These are phyloP conservation scores for Pyrenophora graminea DNA, from an alignment of 2,329 filamentous ascomycete species.

Conservation along the genomic window DNA sequence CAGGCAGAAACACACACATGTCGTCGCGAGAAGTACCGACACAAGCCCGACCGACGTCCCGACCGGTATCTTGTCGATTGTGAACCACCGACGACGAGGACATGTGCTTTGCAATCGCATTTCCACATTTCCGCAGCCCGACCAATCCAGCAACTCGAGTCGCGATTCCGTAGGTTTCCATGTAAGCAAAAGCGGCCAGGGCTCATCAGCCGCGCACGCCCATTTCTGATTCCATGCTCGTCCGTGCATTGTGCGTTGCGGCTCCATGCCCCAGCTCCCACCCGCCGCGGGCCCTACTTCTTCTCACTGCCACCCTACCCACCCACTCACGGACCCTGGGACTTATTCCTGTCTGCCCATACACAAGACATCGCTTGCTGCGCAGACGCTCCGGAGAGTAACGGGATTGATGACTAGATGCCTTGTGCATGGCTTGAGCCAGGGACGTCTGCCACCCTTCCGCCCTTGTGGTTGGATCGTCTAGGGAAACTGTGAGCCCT, in stretches of 20 bases:
- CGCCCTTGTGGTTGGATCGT: slow-evolving; percentile 21
- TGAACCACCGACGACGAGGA: background rate
- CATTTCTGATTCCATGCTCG: background rate
- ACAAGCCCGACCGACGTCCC: too few relatives aligned
- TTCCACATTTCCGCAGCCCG: background rate
- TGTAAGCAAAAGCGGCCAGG: slow-evolving; percentile 7
- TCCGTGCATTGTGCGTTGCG: slow-evolving; percentile 21
- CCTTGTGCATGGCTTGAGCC: slow-evolving; percentile 18
- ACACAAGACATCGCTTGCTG: slow-evolving; percentile 1
- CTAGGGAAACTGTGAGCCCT: background rate
- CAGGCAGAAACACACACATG: slow-evolving; percentile 7
- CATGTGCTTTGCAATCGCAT: slow-evolving; percentile 9
- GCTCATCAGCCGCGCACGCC: slow-evolving; percentile 16
- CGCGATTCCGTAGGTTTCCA: slow-evolving; percentile 9
- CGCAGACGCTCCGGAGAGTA: slow-evolving; percentile 23
- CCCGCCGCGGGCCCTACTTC: slow-evolving; percentile 7
- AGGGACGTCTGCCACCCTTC: slow-evolving; percentile 21
- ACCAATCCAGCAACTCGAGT: slow-evolving; percentile 3
- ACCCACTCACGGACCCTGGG: slow-evolving; percentile 27
- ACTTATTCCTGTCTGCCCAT: slow-evolving; percentile 35
- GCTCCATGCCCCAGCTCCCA: slow-evolving; percentile 17
- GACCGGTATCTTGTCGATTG: slow-evolving; percentile 1
- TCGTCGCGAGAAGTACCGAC: too few relatives aligned
- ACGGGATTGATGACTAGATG: slow-evolving; percentile 36
- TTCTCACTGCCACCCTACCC: slow-evolving; percentile 20